Percentiles rank a stretch among this genome's conserved stretches.
These are phyloP conservation scores for Hemisphaericaspora subhashii DNA, from an alignment of 1,139 yeast species.

Conservation along the genomic window DNA sequence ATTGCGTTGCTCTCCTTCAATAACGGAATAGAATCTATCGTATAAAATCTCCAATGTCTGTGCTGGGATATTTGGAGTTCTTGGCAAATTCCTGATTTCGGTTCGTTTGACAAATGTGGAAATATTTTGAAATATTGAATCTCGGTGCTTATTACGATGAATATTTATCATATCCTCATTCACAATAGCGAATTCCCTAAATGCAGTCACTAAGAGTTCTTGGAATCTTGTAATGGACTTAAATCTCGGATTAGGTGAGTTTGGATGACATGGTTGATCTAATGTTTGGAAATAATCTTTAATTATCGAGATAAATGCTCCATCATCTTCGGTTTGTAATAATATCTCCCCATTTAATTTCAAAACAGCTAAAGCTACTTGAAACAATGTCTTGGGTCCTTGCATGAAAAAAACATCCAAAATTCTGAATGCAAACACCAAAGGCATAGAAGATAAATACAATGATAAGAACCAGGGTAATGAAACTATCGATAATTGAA, in stretches of 20 bases:
- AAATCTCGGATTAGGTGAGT: slow-evolving; percentile 61
- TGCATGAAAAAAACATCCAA: slow-evolving; percentile 88
- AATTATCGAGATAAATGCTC: slow-evolving; percentile 80
- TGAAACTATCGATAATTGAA: slow-evolving; percentile 92
- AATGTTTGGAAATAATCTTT: slow-evolving; percentile 79
- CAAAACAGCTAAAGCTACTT: slow-evolving; percentile 86
- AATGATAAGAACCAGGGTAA: slow-evolving; percentile 95
- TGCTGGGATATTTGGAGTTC: slow-evolving; percentile 57
- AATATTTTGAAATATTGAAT: slow-evolving; percentile 78
- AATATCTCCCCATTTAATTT: slow-evolving; percentile 85
- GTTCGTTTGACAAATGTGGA: slow-evolving; percentile 91
- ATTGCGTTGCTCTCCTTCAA: slow-evolving; percentile 65
- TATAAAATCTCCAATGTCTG: slow-evolving; percentile 70
- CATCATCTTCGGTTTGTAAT: slow-evolving; percentile 83
- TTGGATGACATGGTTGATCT: slow-evolving; percentile 80
- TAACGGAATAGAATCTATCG: slow-evolving; percentile 79
- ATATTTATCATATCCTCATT: slow-evolving; percentile 72
- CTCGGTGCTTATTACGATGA: slow-evolving; percentile 71
- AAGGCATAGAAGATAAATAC: slow-evolving; percentile 90
- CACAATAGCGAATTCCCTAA: slow-evolving; percentile 81
- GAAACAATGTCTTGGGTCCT: slow-evolving; percentile 88
- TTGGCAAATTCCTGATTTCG: slow-evolving; percentile 81
- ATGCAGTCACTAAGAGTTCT: slow-evolving; percentile 86
- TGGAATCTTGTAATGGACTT: slow-evolving; percentile 81
- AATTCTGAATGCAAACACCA: slow-evolving; percentile 88